Evolutionary conservation across 768 basidiomycete genomes (phyloP).

Genomic region (Leccinum subtestaceum): DNA sequence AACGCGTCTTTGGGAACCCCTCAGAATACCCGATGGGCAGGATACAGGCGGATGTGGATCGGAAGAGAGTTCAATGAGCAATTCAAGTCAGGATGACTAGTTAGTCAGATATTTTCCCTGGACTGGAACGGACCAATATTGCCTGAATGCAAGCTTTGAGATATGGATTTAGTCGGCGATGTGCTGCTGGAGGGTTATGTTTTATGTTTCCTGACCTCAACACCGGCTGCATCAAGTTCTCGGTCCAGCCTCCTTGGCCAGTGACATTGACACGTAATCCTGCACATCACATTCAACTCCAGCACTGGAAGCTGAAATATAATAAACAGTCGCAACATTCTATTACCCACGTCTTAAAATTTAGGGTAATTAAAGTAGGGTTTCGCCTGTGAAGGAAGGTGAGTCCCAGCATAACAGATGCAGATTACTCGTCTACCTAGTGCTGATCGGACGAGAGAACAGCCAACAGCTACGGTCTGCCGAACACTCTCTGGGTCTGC

Average conservation of each 20-base stretch:
- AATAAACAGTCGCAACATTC: not conserved
- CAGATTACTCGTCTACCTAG: conserved; percentile 52
- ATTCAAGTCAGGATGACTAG: conserved; percentile 32
- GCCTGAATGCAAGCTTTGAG: not conserved
- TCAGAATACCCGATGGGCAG: conserved; percentile 88
- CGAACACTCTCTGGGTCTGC: conserved; percentile 69
- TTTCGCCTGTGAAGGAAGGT: conserved; percentile 29
- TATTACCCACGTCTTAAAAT: conserved; percentile 7
- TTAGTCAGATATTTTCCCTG: not conserved
- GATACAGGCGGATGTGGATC: conserved; percentile 84
- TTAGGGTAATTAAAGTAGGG: conserved; percentile 25
- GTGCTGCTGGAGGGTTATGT: too few relatives aligned
- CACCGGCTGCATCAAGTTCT: too few relatives aligned
- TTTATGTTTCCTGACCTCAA: too few relatives aligned
- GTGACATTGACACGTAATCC: not conserved
- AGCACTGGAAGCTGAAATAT: not conserved
- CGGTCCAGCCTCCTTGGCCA: too few relatives aligned
- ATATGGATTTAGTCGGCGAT: too few relatives aligned
- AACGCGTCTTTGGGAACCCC: not conserved
- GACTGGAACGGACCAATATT: not conserved
- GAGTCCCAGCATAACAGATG: conserved; percentile 3
- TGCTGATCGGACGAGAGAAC: conserved; percentile 79
- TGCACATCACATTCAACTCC: not conserved
- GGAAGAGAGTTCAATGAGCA: conserved; percentile 89
- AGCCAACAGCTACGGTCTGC: conserved; percentile 89